Evolutionary conservation across 148 eudicot genomes (phyloP), one percentile per base, ranked within the genome.

Genomic region (Nepenthes mirabilis): DNA sequence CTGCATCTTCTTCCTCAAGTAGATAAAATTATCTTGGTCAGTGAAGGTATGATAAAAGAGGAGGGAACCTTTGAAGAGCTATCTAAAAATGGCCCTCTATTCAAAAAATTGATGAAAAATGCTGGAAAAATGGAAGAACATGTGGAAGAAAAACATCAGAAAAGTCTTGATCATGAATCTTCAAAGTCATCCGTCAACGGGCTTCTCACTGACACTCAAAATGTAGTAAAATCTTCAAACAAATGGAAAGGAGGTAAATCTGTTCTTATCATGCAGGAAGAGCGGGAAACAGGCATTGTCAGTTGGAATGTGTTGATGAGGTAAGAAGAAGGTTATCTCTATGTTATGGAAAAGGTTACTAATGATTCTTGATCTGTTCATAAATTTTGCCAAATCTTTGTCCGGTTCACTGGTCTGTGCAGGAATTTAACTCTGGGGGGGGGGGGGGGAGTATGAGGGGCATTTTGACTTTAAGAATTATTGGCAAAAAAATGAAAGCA

Each of bases 1-100:
- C 70, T 82, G 53, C 87, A 82, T 69, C 79, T 82, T 74, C 83
- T 82, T 65, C 87, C 81, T 47, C 83, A 79, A 52, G 83, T 82
- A 54, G 87, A 82, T 70, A 73, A 64, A 67, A 82, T 82, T 57
- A 63, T 82, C 36, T 52, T 82, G 58, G 68, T 82, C 43, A 68
- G 81, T 11, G 87, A 76, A 61, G 83, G 87, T n/a, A 74, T 62
- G 73, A 69, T 82, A 32, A 82, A 76, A 79, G 87, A 82, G 75
- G 77, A 82, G 62, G 87, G 87, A 58, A 79, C 81, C 53, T 82
- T 79, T 34, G 83, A 79, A 45, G 83, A 82, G 72, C 87, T 82
- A 36, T 82, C 81, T 40, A 62, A 45, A 68, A 71, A 65, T 63
- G 83, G 87, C 11, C 61, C 49, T 34, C 53, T 79, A 47, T 82